phyloP scores from a whole-genome alignment of 345 rosid species.

The Brassica incana region DNA sequence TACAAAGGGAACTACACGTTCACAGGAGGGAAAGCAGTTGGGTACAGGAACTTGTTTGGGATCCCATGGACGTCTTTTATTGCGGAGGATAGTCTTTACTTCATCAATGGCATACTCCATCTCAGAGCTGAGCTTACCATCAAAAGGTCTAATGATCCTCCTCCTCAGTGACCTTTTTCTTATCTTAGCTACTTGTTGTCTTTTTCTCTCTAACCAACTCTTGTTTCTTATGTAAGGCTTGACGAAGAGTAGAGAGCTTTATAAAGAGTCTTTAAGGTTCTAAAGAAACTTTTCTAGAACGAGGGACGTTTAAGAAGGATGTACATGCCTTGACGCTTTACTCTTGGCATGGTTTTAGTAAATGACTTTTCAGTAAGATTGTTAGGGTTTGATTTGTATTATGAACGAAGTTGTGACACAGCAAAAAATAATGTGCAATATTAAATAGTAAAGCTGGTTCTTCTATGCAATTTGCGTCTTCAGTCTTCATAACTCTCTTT shows the following conservation, averaged over 20 bases:
- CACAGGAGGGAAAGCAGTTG: conserved; percentile 4
- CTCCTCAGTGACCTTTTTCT: conserved; percentile 20
- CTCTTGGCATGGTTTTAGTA: background rate
- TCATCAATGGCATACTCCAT: conserved; percentile 83
- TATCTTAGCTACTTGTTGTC: background rate
- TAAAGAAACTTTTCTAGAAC: background rate
- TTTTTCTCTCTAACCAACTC: conserved; percentile 18
- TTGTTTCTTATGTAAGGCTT: background rate
- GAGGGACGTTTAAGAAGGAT: background rate
- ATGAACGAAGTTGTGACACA: background rate
- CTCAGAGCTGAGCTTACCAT: conserved; percentile 95
- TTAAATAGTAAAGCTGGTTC: background rate
- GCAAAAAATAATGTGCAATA: background rate
- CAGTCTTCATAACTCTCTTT: too few relatives aligned
- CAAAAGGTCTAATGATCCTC: conserved; percentile 38
- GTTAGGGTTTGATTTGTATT: background rate
- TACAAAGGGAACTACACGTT: background rate
- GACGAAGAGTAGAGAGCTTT: background rate
- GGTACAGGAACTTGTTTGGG: background rate
- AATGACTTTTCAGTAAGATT: background rate
- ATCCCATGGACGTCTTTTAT: background rate
- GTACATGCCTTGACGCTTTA: background rate
- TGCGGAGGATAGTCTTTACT: conserved; percentile 51
- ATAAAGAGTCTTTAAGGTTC: background rate
- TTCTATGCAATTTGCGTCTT: background rate